Evolutionary conservation across 345 rosid genomes (phyloP).

Genomic region (Gossypium bickii): DNA sequence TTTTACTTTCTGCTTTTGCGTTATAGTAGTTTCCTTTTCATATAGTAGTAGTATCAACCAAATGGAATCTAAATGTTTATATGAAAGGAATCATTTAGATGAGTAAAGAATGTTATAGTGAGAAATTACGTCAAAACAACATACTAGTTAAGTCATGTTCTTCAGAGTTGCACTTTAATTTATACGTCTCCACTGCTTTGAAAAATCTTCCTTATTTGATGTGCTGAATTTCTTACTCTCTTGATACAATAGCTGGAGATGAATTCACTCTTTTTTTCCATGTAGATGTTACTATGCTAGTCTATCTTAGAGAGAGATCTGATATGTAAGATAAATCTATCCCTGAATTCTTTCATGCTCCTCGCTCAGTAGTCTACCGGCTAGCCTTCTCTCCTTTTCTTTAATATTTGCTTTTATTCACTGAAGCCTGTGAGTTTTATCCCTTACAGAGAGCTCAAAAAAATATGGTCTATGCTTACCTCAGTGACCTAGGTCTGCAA

Average conservation of each 20-base stretch:
- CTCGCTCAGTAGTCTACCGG: neutral
- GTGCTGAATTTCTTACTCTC: neutral
- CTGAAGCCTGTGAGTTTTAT: neutral
- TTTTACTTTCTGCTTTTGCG: neutral
- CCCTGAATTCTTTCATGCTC: neutral
- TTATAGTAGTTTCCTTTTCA: neutral
- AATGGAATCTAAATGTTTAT: neutral
- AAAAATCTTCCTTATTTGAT: neutral
- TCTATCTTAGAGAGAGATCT: neutral
- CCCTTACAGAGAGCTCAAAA: neutral
- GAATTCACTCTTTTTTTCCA: neutral
- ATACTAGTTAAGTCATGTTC: neutral
- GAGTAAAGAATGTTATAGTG: neutral
- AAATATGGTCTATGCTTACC: neutral
- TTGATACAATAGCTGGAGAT: neutral
- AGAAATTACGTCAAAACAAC: slow-evolving; percentile 5
- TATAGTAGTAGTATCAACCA: neutral
- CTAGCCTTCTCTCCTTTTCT: neutral
- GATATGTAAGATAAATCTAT: neutral
- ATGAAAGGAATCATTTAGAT: neutral
- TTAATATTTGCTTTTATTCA: neutral
- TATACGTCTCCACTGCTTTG: neutral
- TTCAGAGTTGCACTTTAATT: neutral
- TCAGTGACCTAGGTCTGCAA: neutral
- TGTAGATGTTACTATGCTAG: neutral